These are phyloP conservation scores for Heliamphora pulchella DNA, from an alignment of 179 eudicot species.

Conservation along the genomic window DNA sequence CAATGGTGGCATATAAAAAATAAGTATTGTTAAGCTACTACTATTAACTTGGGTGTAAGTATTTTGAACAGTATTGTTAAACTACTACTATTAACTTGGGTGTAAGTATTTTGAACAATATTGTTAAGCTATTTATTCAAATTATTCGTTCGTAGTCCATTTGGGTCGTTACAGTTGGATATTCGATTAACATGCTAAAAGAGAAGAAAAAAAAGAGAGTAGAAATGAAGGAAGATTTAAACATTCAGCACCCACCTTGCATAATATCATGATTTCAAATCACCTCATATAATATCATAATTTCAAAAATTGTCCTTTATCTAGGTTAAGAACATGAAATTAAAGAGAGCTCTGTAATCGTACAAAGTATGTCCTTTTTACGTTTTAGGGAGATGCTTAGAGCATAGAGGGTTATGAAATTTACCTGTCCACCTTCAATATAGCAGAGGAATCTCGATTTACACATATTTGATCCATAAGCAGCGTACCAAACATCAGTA, in stretches of 20 bases:
- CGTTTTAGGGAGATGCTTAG: background rate
- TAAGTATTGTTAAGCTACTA: too few relatives aligned
- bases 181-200: too few relatives aligned
- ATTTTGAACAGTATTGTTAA: too few relatives aligned
- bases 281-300: background rate
- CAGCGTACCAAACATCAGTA: conserved; percentile 75
- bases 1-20: too few relatives aligned
- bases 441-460: conserved; percentile 74
- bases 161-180: background rate
- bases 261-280: background rate
- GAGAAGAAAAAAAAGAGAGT: background rate
- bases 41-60: too few relatives aligned
- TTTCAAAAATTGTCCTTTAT: background rate
- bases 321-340: background rate
- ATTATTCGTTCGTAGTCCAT: too few relatives aligned
- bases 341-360: background rate
- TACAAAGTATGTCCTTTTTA: background rate
- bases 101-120: too few relatives aligned
- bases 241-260: background rate
- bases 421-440: conserved; percentile 92
- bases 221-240: background rate
- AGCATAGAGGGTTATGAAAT: background rate
- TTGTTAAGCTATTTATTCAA: too few relatives aligned
- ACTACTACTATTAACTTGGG: too few relatives aligned
- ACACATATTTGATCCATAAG: conserved; percentile 90